Percentiles rank a stretch among this genome's conserved stretches.
phyloP scores from a whole-genome alignment of 257 asterid genomes.

The Jacaranda mimosifolia region DNA sequence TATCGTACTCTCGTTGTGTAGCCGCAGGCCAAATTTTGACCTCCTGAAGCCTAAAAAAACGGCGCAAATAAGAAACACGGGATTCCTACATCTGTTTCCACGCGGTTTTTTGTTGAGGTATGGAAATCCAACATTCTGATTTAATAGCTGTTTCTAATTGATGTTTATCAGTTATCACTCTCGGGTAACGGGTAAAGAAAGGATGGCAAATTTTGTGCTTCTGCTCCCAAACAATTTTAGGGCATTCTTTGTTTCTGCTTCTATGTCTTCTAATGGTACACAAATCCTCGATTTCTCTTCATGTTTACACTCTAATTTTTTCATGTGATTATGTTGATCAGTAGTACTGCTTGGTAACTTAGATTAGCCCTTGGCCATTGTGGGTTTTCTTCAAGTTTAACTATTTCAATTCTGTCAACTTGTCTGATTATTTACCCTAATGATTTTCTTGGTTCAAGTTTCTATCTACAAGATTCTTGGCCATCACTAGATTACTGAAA shows the following conservation, averaged over 20 bases:
- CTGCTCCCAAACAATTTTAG: conserved; percentile 59
- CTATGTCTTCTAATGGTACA: conserved; percentile 70
- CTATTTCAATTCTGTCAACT: not conserved
- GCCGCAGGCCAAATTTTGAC: no score
- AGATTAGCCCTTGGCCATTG: no score
- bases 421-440: not conserved
- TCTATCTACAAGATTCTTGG: conserved; percentile 1
- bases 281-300: not conserved
- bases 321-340: not conserved
- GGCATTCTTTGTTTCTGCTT: conserved; percentile 68
- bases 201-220: conserved; percentile 61
- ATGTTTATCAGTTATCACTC: not conserved
- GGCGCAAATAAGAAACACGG: no score
- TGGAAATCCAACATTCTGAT: no score
- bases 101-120: no score
- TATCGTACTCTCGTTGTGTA: no score
- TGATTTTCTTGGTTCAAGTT: conserved; percentile 13
- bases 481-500: not conserved
- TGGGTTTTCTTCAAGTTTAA: no score
- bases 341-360: no score
- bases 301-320: not conserved
- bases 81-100: no score
- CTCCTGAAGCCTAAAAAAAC: no score
- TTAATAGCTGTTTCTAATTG: no score
- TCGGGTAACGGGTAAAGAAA: not conserved